Conservation (phyloP, 2,329 filamentous ascomycete genomes). For the Graphilbum fragrans region DNA sequence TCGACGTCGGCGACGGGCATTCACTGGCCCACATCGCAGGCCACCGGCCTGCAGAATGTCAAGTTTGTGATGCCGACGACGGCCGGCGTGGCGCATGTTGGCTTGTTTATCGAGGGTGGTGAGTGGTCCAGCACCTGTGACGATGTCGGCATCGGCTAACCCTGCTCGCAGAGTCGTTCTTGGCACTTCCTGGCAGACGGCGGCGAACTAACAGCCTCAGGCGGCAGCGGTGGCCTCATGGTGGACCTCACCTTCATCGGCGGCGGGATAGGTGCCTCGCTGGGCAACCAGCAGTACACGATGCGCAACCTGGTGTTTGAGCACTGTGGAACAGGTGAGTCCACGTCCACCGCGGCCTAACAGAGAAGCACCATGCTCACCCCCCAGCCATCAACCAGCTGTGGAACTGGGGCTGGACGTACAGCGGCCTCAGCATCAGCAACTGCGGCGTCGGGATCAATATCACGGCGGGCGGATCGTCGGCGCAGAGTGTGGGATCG, state of each 20-base stretch:
- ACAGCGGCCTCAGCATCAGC: slow-evolving; percentile 48
- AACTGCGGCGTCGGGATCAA: slow-evolving; percentile 49
- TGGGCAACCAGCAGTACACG: slow-evolving; percentile 60
- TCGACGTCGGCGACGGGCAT: slow-evolving; percentile 39
- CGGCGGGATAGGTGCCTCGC: slow-evolving; percentile 46
- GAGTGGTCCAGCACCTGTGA: too few species aligned
- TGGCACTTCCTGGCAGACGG: neutral
- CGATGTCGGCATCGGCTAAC: too few species aligned
- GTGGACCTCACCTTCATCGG: slow-evolving; percentile 50
- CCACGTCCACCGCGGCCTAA: too few species aligned
- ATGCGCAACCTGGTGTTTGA: slow-evolving; percentile 56
- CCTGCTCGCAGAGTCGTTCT: neutral
- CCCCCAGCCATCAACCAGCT: slow-evolving; percentile 46
- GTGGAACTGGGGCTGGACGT: slow-evolving; percentile 66
- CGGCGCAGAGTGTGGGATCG: slow-evolving; percentile 51
- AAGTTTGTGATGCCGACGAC: slow-evolving; percentile 38
- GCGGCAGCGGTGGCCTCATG: slow-evolving; percentile 21
- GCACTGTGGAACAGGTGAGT: slow-evolving; percentile 41
- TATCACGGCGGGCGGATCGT: slow-evolving; percentile 36
- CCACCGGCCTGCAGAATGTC: slow-evolving; percentile 46
- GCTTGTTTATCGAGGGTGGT: slow-evolving; percentile 25
- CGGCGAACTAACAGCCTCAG: slow-evolving; percentile 1
- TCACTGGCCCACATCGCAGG: slow-evolving; percentile 60
- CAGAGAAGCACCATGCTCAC: neutral
- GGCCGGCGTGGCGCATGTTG: slow-evolving; percentile 39